Percentiles rank a stretch among this genome's conserved stretches.
phyloP scores from a whole-genome alignment of 768 basidiomycete species.

The Leccinum fibrillosum region DNA sequence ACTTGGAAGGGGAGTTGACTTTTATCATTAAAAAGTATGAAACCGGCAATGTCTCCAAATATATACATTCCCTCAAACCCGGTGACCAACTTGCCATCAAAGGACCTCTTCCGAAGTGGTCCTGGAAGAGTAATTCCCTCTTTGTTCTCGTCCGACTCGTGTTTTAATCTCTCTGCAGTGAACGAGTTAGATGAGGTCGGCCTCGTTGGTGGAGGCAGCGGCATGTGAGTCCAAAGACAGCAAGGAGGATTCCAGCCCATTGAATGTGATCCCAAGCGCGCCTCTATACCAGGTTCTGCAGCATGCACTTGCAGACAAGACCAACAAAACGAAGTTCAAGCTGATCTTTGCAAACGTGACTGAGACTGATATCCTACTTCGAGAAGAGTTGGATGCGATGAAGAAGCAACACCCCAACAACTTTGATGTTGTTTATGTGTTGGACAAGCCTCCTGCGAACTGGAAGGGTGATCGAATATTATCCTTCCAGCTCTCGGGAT shows the following conservation, averaged over 20 bases:
- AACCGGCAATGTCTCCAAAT: slow-evolving; percentile 76
- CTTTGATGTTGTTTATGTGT: slow-evolving; percentile 80
- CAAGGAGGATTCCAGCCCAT: not conserved
- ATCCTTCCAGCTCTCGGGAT: not conserved
- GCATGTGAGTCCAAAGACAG: slow-evolving; percentile 57
- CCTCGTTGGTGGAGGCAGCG: slow-evolving; percentile 90
- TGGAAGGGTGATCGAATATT: slow-evolving; percentile 52
- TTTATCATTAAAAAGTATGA: slow-evolving; percentile 87
- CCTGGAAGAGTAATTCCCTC: slow-evolving; percentile 62
- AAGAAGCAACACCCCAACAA: slow-evolving; percentile 65
- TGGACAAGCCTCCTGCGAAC: slow-evolving; percentile 67
- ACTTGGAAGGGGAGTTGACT: slow-evolving; percentile 69
- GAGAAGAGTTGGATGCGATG: slow-evolving; percentile 69
- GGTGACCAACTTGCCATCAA: slow-evolving; percentile 86
- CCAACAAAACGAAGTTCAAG: slow-evolving; percentile 93
- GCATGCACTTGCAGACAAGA: slow-evolving; percentile 66
- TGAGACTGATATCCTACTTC: slow-evolving; percentile 86
- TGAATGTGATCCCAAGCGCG: slow-evolving; percentile 45
- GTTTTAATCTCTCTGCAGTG: slow-evolving; percentile 38
- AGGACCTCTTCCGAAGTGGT: slow-evolving; percentile 86
- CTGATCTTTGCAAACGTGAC: slow-evolving; percentile 89
- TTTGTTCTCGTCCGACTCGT: not conserved
- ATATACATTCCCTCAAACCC: slow-evolving; percentile 76
- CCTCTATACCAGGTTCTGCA: slow-evolving; percentile 81
- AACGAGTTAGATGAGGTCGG: slow-evolving; percentile 85